Base-by-base conservation (phyloP, 108 stramenopile genomes). In the Fragilariopsis cylindrus region DNA sequence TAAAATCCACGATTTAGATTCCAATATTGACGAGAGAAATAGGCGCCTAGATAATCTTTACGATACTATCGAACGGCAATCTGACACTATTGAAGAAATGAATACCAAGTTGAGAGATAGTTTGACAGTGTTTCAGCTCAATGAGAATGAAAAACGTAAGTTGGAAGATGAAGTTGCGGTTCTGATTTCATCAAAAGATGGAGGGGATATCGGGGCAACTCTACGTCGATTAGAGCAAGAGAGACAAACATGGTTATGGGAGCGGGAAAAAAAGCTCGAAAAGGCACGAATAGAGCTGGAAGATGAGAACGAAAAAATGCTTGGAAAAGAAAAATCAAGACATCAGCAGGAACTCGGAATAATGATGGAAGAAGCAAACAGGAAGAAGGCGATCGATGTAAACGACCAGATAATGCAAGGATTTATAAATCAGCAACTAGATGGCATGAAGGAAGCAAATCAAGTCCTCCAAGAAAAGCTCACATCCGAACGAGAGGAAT, bases 161-260 rank as follows among this genome's bases (percentile, higher is more conserved):
- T 7, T 76, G 15, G 75, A 76, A 45, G 75, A 76, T n/a, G 75
- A 76, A 62, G 13, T 76, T 3, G 62, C 67, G 7, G 75, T 69
- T 9, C 44, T 76, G 5, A 66, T 76, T 40, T 56, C 68, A 42
- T 39, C 67, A 7, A 50, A 57, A 16, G 75, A 76, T 30, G 68
- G 68, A 6, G 18, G n/a, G 7, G 68, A 76, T 39, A 69, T 69
- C 8, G 60, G 75, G 3, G 75, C 58, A 49, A 49, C 58, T 5
- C 12, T 76, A 9, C 67, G 75, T 11, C 68, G 68, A 12, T 62
- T 76, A 48, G 75, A 76, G 62, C 68, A 60, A 43, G 75, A 69
- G 2, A 69, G 55, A 46, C 58, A 53, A 3, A 55, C 45, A 39
- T 76, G 67, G 68, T 50, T 76, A 9, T 48, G 54, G 45, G 68